phyloP scores from a whole-genome alignment of 139 green algal species.

The Choricystis sp. region DNA sequence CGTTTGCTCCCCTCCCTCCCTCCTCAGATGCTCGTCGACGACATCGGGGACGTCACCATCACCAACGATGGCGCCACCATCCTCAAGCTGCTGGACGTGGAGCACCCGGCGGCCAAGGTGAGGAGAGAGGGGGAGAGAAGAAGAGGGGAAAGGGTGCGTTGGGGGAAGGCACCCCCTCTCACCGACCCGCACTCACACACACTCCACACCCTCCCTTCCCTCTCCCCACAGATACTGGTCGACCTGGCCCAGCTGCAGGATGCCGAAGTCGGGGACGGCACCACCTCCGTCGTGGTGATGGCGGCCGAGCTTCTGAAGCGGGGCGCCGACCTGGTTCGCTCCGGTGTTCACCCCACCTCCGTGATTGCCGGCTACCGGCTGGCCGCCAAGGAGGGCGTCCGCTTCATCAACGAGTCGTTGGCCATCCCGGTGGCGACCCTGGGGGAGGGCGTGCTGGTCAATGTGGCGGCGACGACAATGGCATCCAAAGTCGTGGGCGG shows the following conservation, averaged over 20 bases:
- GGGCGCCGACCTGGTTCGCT: conserved; percentile 83
- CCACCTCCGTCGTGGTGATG: conserved; percentile 95
- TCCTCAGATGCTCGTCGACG: conserved; percentile 95
- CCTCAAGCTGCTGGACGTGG: conserved; percentile 91
- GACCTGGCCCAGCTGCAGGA: conserved; percentile 97
- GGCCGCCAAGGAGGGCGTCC: conserved; percentile 85
- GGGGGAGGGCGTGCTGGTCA: conserved; percentile 66
- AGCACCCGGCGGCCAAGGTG: conserved; percentile 97
- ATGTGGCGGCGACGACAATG: conserved; percentile 83
- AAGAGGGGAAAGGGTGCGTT: too few relatives aligned
- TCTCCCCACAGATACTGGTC: conserved; percentile 81
- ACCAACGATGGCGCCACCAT: conserved; percentile 99
- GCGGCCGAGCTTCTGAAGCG: conserved; percentile 90
- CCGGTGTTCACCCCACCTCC: conserved; percentile 94
- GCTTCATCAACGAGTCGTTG: conserved; percentile 81
- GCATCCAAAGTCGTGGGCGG: conserved; percentile 83
- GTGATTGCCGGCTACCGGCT: conserved; percentile 94
- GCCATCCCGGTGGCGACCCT: conserved; percentile 59
- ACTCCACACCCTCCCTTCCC: neutral
- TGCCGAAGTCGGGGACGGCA: conserved; percentile 95
- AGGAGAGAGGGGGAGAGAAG: neutral
- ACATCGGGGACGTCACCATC: conserved; percentile 98
- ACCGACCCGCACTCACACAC: conserved; percentile 1
- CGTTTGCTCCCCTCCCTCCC: neutral
- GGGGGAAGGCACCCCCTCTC: neutral